Evolutionary conservation across 345 rosid species (phyloP).

Genomic region (Brassica napus): DNA sequence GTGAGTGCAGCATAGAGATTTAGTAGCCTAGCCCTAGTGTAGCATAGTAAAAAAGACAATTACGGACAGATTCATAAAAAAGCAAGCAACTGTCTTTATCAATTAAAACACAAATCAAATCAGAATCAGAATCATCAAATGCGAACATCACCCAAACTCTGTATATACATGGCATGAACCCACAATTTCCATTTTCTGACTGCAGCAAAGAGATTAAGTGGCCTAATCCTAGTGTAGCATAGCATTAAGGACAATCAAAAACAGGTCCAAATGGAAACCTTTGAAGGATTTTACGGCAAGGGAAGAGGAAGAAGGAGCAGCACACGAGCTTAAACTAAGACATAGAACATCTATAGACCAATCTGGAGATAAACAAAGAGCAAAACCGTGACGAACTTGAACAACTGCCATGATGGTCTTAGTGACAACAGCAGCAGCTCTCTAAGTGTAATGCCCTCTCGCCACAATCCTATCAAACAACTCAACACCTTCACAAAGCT

Average conservation of each 20-base stretch:
- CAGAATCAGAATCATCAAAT: too few relatives aligned
- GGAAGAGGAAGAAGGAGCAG: too few relatives aligned
- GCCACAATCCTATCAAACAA: conserved; percentile 95
- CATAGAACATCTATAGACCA: too few relatives aligned
- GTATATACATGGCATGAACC: neutral
- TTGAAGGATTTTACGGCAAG: too few relatives aligned
- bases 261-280: neutral
- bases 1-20: too few relatives aligned
- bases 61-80: too few relatives aligned
- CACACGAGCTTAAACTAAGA: too few relatives aligned
- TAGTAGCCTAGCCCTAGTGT: too few relatives aligned
- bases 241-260: neutral
- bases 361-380: neutral
- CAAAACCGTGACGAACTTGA: conserved; percentile 53
- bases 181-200: neutral
- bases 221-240: neutral
- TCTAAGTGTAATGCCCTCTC: conserved; percentile 92
- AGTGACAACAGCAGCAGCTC: conserved; percentile 92
- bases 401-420: conserved; percentile 90
- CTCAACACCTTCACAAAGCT: conserved; percentile 95
- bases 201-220: neutral
- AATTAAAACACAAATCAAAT: too few relatives aligned
- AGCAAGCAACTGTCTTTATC: too few relatives aligned
- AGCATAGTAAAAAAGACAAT: too few relatives aligned
- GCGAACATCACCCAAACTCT: neutral